Conservation (phyloP, 352 stramenopile species). For the Globisporangium nodosum region DNA sequence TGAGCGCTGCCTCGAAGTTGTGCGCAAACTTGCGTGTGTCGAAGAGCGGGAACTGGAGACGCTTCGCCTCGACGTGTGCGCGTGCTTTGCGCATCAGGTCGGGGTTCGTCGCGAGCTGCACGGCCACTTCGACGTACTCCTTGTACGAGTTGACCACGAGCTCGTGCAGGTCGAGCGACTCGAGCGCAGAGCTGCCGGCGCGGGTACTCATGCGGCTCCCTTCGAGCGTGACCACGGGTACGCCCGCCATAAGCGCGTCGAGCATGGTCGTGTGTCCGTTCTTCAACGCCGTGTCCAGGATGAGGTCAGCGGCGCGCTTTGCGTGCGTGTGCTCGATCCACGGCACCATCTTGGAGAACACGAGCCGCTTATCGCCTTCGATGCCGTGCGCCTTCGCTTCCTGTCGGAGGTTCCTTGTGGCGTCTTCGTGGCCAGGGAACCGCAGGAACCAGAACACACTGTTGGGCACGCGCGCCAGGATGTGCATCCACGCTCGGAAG, state of each 20-base stretch:
- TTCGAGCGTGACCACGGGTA: conserved; percentile 69
- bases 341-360: conserved; percentile 50
- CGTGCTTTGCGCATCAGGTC: conserved; percentile 31
- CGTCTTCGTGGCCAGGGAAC: conserved; percentile 47
- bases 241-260: conserved; percentile 72
- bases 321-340: conserved; percentile 78
- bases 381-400: conserved; percentile 54
- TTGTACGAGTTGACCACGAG: conserved; percentile 66
- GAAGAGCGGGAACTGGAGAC: conserved; percentile 50
- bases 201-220: conserved; percentile 67
- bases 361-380: conserved; percentile 34
- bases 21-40: conserved; percentile 50
- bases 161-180: conserved; percentile 41
- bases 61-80: conserved; percentile 31
- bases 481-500: conserved; percentile 78
- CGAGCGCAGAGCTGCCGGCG: conserved; percentile 46
- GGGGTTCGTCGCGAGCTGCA: conserved; percentile 34
- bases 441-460: conserved; percentile 76
- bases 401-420: conserved; percentile 33
- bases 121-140: conserved; percentile 76
- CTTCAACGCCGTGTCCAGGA: conserved; percentile 80
- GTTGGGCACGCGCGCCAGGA: conserved; percentile 54
- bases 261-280: conserved; percentile 82
- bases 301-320: conserved; percentile 65
- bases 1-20: conserved; percentile 43